Base-by-base conservation (phyloP, 1,284 basidiomycete genomes). In the Apiotrichum gracile region DNA sequence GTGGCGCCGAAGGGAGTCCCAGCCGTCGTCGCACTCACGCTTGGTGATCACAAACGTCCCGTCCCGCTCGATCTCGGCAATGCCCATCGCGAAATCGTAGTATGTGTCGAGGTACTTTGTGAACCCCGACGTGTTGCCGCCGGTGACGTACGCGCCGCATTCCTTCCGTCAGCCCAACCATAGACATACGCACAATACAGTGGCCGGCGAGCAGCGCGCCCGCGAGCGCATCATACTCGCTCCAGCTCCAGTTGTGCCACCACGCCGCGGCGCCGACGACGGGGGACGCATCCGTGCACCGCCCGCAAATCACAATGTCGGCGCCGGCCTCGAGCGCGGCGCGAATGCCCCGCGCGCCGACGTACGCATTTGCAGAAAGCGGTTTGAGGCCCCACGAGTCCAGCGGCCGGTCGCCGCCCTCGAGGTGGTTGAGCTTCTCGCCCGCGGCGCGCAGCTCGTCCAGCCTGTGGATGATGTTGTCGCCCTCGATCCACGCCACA, bases 51-150 rank as follows among this genome's bases (percentile, higher is more conserved):
- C 49, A 40, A 62, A 60, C 2, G 44, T 51, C 13, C 65, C 65
- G 37, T 61, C 57, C 7, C n/a, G 13, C 10, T 54, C 48, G n/a
- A 66, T 66, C 49, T 66, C 65, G 26, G 61, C 60, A 17, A 66
- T 65, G 14, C 61, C 61, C 52, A 62, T 65, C n/a, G 60, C 49
- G 7, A 66, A 50, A 52, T 63, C 54, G 37, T 52, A 57, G 47
- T 60, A 61, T 12, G 49, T 35, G 34, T 57, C 58, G 40, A 58
- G 52, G 37, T 57, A 41, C 1, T 55, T 42, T 10, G 56, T 55
- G 61, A 66, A 66, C 0, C 65, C 65, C n/a, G 40, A 47, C 38
- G 47, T 56, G 55, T 66, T 66, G 17, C 60, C 63, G 27, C 65
- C 65, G 1, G 63, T 63, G 8, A 63, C 61, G 35, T 66, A 66